These are phyloP conservation scores for Pseudogymnoascus verrucosus DNA, from an alignment of 2,329 filamentous ascomycete genomes.

Conservation along the genomic window DNA sequence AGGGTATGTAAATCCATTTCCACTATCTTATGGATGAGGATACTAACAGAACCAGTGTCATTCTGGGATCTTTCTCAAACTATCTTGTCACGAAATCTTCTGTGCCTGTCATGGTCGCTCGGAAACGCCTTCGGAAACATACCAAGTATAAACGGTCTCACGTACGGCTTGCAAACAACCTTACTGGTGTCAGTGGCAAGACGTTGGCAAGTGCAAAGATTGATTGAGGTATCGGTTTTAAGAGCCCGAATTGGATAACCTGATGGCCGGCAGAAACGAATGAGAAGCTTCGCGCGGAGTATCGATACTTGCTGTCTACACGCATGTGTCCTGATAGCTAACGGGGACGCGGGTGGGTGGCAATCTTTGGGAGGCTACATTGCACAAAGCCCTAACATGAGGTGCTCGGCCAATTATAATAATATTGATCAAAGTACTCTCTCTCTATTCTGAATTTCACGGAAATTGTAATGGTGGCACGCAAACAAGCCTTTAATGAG, in stretches of 20 bases:
- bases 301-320: not conserved
- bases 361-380: not conserved
- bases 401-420: not conserved
- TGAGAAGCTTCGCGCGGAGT: not conserved
- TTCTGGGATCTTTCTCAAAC: constrained; percentile 93
- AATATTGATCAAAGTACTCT: not conserved
- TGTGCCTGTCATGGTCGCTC: constrained; percentile 94
- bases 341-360: not conserved
- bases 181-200: constrained; percentile 59
- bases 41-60: constrained; percentile 50
- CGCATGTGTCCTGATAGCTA: not conserved
- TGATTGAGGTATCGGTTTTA: constrained; percentile 35
- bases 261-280: not conserved
- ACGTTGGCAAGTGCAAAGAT: constrained; percentile 67
- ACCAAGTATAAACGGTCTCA: constrained; percentile 68
- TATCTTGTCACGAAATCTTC: constrained; percentile 96
- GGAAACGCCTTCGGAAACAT: constrained; percentile 83
- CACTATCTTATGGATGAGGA: not conserved
- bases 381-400: not conserved
- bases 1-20: constrained; percentile 48
- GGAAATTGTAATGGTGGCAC: not conserved
- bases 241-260: not conserved
- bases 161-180: constrained; percentile 71
- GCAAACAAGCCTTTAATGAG: not conserved
- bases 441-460: not conserved